Conservation (phyloP, 352 stramenopile species). For the Saprolegnia diclina region DNA sequence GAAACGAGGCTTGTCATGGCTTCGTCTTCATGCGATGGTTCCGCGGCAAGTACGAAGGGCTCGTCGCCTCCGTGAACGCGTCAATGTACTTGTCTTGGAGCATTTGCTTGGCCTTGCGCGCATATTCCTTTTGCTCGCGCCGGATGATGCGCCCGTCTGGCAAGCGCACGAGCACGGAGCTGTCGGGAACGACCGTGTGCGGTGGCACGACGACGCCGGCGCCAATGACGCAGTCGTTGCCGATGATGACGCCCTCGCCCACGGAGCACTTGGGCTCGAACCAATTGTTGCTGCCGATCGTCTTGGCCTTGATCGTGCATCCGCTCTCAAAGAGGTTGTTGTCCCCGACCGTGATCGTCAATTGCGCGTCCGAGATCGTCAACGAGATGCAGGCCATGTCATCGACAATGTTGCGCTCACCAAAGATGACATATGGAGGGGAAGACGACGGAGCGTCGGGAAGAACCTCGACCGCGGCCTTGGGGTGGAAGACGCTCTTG, state of each 20-base stretch:
- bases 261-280: constrained; percentile 67
- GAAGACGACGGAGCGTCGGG: constrained; percentile 18
- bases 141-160: constrained; percentile 32
- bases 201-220: constrained; percentile 65
- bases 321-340: constrained; percentile 79
- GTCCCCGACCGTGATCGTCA: constrained; percentile 48
- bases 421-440: constrained; percentile 36
- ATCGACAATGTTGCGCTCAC: constrained; percentile 70
- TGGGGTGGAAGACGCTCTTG: constrained; percentile 47
- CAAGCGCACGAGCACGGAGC: constrained; percentile 62
- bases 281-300: constrained; percentile 61
- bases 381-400: constrained; percentile 46
- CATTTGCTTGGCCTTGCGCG: constrained; percentile 43
- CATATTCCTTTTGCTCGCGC: constrained; percentile 59
- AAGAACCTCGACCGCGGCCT: constrained; percentile 33
- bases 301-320: constrained; percentile 48
- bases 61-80: constrained; percentile 67
- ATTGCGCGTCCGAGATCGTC: constrained; percentile 27
- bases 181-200: constrained; percentile 59
- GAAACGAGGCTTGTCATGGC: not conserved
- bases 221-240: constrained; percentile 76
- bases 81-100: constrained; percentile 71
- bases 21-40: constrained; percentile 49
- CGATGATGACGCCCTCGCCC: constrained; percentile 52
- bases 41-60: constrained; percentile 64